These are phyloP conservation scores for Tuber calosporum DNA, from an alignment of 495 filamentous ascomycete species.

Conservation along the genomic window DNA sequence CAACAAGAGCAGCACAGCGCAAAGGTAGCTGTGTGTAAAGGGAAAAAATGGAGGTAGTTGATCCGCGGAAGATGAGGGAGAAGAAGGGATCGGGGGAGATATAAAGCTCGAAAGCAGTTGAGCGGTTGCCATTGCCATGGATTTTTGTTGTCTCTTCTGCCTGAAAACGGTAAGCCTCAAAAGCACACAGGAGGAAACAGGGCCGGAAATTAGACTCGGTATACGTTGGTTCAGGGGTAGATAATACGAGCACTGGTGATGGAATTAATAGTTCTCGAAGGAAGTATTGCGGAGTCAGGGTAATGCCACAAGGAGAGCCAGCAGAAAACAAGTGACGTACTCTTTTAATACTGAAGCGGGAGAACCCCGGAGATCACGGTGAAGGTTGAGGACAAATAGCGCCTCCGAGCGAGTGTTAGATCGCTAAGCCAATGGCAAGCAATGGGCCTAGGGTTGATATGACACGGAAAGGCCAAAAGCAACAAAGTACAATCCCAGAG, in stretches of 20 bases:
- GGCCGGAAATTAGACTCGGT: background rate
- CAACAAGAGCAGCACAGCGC: slow-evolving; percentile 25
- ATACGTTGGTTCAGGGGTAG: background rate
- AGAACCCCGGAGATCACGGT: background rate
- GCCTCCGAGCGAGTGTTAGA: background rate
- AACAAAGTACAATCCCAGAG: background rate
- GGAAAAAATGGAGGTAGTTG: slow-evolving; percentile 25
- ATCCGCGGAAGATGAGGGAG: slow-evolving; percentile 19
- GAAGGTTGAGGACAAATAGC: background rate
- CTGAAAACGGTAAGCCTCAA: slow-evolving; percentile 17
- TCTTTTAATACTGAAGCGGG: background rate
- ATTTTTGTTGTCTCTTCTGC: background rate
- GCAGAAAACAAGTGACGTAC: slow-evolving; percentile 22
- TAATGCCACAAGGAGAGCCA: slow-evolving; percentile 20
- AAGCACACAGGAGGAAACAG: background rate
- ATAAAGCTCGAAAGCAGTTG: slow-evolving; percentile 31
- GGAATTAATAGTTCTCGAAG: background rate
- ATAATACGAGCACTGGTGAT: background rate
- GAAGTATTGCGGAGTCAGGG: slow-evolving; percentile 7
- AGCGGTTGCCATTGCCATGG: slow-evolving; percentile 24
- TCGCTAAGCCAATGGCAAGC: background rate
- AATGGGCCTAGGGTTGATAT: background rate
- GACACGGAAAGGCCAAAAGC: background rate
- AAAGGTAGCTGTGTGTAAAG: slow-evolving; percentile 22
- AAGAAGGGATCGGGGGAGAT: slow-evolving; percentile 29